These are phyloP conservation scores for Suhomyces atakaporum DNA, from an alignment of 1,139 yeast genomes.

Conservation along the genomic window DNA sequence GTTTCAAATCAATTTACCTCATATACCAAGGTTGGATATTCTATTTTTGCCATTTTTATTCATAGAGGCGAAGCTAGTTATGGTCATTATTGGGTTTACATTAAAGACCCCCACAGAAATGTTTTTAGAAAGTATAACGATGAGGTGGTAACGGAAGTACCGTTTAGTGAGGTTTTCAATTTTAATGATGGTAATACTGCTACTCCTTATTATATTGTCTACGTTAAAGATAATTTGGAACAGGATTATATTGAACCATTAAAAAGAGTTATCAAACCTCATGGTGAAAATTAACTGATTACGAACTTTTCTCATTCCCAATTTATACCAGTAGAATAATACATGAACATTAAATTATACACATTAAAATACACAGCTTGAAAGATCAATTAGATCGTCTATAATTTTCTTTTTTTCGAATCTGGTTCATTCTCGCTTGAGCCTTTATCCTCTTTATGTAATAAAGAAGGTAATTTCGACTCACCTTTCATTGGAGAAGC, in stretches of 20 bases:
- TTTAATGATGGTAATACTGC: conserved; percentile 76
- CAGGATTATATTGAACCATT: conserved; percentile 67
- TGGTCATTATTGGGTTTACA: conserved; percentile 97
- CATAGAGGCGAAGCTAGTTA: conserved; percentile 95
- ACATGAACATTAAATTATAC: conserved; percentile 1
- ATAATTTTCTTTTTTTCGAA: conserved; percentile 10
- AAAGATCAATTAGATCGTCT: conserved; percentile 3
- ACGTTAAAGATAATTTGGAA: conserved; percentile 66
- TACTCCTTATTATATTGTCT: conserved; percentile 89
- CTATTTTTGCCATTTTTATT: conserved; percentile 87
- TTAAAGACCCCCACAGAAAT: conserved; percentile 67
- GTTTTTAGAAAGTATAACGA: conserved; percentile 90
- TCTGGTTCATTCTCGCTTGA: conserved; percentile 1
- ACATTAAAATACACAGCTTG: background rate
- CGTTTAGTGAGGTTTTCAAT: conserved; percentile 72
- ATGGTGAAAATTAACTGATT: background rate
- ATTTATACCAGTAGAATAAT: too few relatives aligned
- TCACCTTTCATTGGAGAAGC: conserved; percentile 9
- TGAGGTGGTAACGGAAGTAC: conserved; percentile 82
- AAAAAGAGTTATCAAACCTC: conserved; percentile 27
- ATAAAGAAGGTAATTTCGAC: conserved; percentile 8
- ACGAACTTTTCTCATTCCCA: too few relatives aligned
- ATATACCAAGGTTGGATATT: conserved; percentile 68
- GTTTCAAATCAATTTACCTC: conserved; percentile 61
- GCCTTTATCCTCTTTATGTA: conserved; percentile 5